Evolutionary conservation across 192 early-diverging fungal genomes (phyloP).

Genomic region (Dissophora globulifera): DNA sequence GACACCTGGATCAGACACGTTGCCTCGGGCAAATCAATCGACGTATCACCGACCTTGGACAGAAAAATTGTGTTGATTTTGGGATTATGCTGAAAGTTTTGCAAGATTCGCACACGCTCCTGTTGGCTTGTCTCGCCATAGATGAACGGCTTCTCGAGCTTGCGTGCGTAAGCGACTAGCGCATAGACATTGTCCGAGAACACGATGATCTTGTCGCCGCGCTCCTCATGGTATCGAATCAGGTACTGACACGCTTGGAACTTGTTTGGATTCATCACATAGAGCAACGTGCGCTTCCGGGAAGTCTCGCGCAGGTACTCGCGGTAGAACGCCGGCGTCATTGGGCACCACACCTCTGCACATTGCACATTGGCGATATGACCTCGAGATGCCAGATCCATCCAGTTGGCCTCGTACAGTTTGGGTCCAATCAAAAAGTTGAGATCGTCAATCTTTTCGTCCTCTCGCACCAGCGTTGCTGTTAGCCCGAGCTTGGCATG

Average conservation of each 20-base stretch:
- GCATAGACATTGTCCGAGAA: slow-evolving; percentile 99
- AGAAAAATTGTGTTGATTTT: slow-evolving; percentile 89
- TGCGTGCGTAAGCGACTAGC: slow-evolving; percentile 88
- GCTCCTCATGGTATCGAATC: slow-evolving; percentile 90
- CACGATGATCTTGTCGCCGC: slow-evolving; percentile 98
- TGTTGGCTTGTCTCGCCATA: slow-evolving; percentile 90
- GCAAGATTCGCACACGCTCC: slow-evolving; percentile 91
- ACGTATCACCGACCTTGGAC: slow-evolving; percentile 98
- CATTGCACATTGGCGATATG: slow-evolving; percentile 99
- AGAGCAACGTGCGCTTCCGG: slow-evolving; percentile 86
- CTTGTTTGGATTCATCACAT: slow-evolving; percentile 98
- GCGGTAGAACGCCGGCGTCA: slow-evolving; percentile 96
- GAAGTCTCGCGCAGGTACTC: slow-evolving; percentile 88
- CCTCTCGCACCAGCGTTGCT: slow-evolving; percentile 97
- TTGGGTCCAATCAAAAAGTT: slow-evolving; percentile 99
- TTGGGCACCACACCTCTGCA: slow-evolving; percentile 98
- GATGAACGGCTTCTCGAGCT: slow-evolving; percentile 86
- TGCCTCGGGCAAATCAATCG: slow-evolving; percentile 98
- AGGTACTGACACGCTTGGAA: slow-evolving; percentile 98
- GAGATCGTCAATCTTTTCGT: slow-evolving; percentile 96
- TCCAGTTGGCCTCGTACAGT: slow-evolving; percentile 99
- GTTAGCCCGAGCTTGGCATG: slow-evolving; percentile 98
- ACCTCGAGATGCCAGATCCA: slow-evolving; percentile 96
- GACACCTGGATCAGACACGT: slow-evolving; percentile 99
- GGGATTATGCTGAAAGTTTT: slow-evolving; percentile 96